Evolutionary conservation across 1,139 yeast species (phyloP).

Genomic region (Saccharomyces hybrid): DNA sequence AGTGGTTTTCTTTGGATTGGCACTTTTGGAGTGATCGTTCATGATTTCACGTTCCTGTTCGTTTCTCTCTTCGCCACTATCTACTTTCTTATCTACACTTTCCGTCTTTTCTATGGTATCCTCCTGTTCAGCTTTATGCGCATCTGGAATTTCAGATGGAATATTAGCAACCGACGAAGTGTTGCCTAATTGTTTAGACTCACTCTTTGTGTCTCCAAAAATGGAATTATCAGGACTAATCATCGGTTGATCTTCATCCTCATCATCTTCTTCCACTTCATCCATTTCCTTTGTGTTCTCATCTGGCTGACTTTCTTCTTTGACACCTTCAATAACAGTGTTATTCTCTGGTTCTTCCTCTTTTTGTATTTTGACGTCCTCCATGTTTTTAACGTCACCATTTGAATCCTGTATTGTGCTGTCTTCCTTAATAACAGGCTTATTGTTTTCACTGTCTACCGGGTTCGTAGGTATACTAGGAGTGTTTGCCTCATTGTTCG

Average conservation of each 20-base stretch:
- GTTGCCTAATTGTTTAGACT: not conserved
- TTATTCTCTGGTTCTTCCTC: not conserved
- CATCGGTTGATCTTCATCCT: constrained; percentile 5
- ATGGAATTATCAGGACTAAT: constrained; percentile 1
- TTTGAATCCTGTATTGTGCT: not conserved
- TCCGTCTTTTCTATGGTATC: not conserved
- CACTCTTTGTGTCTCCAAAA: not conserved
- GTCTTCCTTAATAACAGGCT: not conserved
- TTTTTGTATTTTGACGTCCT: not conserved
- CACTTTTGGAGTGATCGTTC: not conserved
- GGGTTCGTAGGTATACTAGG: not conserved
- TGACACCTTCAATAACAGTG: not conserved
- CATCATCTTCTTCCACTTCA: not conserved
- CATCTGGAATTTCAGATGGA: not conserved
- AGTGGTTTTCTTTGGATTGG: not conserved
- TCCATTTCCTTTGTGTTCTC: constrained; percentile 1
- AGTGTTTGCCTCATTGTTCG: not conserved
- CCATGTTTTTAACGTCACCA: not conserved
- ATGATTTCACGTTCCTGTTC: not conserved
- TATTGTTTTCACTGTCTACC: not conserved
- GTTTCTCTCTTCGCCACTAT: not conserved
- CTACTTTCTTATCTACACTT: not conserved
- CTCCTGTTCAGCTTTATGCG: not conserved
- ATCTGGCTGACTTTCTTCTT: constrained; percentile 1
- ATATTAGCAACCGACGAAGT: not conserved